Evolutionary conservation across 2,329 filamentous ascomycete species (phyloP).

Genomic region (Colletotrichum tropicicola): DNA sequence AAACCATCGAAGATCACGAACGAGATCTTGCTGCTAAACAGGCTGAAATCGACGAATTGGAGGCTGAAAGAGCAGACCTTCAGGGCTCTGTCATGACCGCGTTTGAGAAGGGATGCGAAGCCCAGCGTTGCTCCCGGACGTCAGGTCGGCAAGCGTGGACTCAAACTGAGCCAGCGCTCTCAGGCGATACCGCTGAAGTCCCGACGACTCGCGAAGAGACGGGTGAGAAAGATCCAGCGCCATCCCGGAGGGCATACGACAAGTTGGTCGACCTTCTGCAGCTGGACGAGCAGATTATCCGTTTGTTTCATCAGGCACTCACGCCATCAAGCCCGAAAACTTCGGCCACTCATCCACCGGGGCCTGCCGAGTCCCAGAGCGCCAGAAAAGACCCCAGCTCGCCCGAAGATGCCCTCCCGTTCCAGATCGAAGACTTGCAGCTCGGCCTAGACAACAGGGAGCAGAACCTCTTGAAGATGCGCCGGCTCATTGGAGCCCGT

Average conservation of each 20-base stretch:
- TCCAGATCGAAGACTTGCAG: not conserved
- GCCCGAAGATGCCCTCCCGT: not conserved
- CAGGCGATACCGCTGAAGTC: too few relatives aligned
- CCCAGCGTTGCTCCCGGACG: too few relatives aligned
- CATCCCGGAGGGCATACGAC: too few relatives aligned
- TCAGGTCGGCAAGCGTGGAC: not conserved
- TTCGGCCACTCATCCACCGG: not conserved
- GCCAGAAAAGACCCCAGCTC: not conserved
- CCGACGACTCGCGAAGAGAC: too few relatives aligned
- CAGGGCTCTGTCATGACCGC: not conserved
- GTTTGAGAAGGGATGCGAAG: not conserved
- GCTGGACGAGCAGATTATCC: not conserved
- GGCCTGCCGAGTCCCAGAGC: too few relatives aligned
- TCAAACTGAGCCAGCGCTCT: too few relatives aligned
- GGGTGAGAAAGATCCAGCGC: too few relatives aligned
- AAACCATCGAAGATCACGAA: not conserved
- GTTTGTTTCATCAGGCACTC: not conserved
- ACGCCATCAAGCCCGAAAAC: not conserved
- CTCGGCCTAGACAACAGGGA: not conserved
- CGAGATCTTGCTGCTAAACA: not conserved
- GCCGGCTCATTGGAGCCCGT: not conserved
- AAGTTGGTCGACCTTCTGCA: not conserved
- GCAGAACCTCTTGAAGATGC: not conserved
- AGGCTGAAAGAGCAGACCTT: not conserved
- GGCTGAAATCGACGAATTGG: not conserved